Conservation (phyloP, 2,329 filamentous ascomycete species). For the Cytospora chrysosperma region DNA sequence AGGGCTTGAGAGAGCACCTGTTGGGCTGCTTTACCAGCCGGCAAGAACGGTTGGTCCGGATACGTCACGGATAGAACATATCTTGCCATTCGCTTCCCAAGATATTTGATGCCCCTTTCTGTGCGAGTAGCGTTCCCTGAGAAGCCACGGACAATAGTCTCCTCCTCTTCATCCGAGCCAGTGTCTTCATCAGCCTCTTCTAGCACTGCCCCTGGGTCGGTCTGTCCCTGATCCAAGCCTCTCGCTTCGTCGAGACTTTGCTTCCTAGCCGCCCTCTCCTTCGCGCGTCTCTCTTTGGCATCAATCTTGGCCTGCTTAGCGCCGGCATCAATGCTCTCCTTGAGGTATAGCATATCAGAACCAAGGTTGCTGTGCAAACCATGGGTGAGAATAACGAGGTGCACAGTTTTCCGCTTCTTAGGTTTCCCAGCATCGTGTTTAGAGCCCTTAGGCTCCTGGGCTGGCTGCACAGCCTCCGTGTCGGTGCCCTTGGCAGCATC, state of each 20-base stretch:
- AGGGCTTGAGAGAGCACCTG: constrained; percentile 43
- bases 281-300: constrained; percentile 59
- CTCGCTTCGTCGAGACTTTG: not conserved
- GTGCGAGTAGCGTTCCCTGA: constrained; percentile 87
- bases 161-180: constrained; percentile 58
- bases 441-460: constrained; percentile 21
- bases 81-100: constrained; percentile 90
- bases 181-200: constrained; percentile 32
- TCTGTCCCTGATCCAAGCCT: constrained; percentile 10
- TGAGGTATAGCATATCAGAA: constrained; percentile 94
- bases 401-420: constrained; percentile 71
- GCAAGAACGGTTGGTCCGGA: constrained; percentile 86
- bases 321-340: constrained; percentile 91
- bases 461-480: constrained; percentile 20
- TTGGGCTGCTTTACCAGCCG: constrained; percentile 53
- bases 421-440: constrained; percentile 22
- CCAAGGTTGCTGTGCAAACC: constrained; percentile 94
- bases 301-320: constrained; percentile 72
- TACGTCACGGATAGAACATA: constrained; percentile 89
- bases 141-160: constrained; percentile 88
- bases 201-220: constrained; percentile 7
- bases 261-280: constrained; percentile 40
- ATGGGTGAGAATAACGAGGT: constrained; percentile 90
- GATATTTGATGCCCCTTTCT: constrained; percentile 93
- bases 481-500: constrained; percentile 25